Evolutionary conservation across 2,329 filamentous ascomycete species (phyloP), one percentile per base, ranked within the genome.

Genomic region (Aureobasidium musti): DNA sequence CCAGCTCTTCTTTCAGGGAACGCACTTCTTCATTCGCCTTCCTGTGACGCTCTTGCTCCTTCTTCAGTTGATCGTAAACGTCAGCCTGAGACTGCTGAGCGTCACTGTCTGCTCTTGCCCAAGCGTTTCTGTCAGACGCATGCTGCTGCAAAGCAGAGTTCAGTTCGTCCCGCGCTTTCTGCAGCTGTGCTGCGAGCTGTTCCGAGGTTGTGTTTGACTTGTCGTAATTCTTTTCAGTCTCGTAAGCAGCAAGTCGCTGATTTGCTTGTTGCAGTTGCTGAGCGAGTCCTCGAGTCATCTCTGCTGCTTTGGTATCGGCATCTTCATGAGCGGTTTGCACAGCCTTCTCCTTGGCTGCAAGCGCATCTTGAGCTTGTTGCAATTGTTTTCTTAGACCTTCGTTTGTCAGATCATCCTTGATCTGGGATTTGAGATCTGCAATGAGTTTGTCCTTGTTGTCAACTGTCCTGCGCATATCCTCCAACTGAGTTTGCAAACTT

Each of bases 1-100:
- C 71, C 4, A 73, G 66, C 39, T 73, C 72, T 43, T 74, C 67
- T 14, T 69, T 68, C 23, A 71, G 67, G 11, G 66, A 50, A n/a
- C 52, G 56, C 2, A 67, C 68, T 37, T 65, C 60, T 54, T 72
- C 71, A 35, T 71, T 71, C 13, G 71, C 70, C 30, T 33, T 60
- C 19, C 21, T 23, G 6, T 39, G 26, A 11, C 21, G 37, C 14
- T 56, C 23, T 52, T 59, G 50, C 13, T 67, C 65, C 17, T 53
- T 50, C 17, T 43, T 47, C 28, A 26, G 14, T 8, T 53, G 65
- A 50, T 53, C 43, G 14, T 47, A 59, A 4, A 61, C 41, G 14
- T 26, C 10, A 11, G 56, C 23, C 19, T 53, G 41, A 30, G 57
- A 39, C 17, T 30, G 59, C 19, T 45, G 56, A 8, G 65, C 39